Percentiles rank a stretch among this genome's conserved stretches.
Evolutionary conservation across 108 stramenopile genomes (phyloP).

Genomic region (Stephanodiscus triporus): DNA sequence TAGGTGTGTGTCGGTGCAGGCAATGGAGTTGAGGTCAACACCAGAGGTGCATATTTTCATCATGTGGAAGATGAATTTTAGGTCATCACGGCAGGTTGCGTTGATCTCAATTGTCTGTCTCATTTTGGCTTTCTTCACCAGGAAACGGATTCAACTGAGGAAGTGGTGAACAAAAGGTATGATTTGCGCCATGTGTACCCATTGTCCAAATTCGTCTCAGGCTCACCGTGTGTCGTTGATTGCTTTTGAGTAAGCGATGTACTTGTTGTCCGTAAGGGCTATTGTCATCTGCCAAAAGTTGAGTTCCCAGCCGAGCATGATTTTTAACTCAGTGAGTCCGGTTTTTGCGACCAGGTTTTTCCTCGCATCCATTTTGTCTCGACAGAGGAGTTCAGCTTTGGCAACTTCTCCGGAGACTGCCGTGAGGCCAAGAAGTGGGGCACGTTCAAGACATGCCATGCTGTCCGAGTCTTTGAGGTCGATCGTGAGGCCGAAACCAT

Average conservation of each 20-base stretch:
- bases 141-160: constrained; percentile 8
- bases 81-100: not conserved
- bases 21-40: constrained; percentile 26
- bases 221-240: not conserved
- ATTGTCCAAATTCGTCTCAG: constrained; percentile 26
- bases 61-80: constrained; percentile 1
- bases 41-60: constrained; percentile 6
- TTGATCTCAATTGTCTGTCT: not conserved
- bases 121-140: constrained; percentile 7
- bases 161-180: constrained; percentile 22
- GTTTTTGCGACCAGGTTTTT: constrained; percentile 24
- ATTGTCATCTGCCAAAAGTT: constrained; percentile 13
- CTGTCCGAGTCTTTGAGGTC: constrained; percentile 19
- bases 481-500: constrained; percentile 20
- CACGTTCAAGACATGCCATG: constrained; percentile 11
- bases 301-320: constrained; percentile 21
- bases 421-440: constrained; percentile 20
- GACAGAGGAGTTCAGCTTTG: constrained; percentile 15
- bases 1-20: constrained; percentile 24
- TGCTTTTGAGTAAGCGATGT: constrained; percentile 17
- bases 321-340: constrained; percentile 21
- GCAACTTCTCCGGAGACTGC: not conserved
- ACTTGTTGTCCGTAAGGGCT: constrained; percentile 28
- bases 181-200: constrained; percentile 12
- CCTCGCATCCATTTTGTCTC: constrained; percentile 22